These are phyloP conservation scores for Lodderomyces elongisporus DNA, from an alignment of 1,139 yeast species.

Conservation along the genomic window DNA sequence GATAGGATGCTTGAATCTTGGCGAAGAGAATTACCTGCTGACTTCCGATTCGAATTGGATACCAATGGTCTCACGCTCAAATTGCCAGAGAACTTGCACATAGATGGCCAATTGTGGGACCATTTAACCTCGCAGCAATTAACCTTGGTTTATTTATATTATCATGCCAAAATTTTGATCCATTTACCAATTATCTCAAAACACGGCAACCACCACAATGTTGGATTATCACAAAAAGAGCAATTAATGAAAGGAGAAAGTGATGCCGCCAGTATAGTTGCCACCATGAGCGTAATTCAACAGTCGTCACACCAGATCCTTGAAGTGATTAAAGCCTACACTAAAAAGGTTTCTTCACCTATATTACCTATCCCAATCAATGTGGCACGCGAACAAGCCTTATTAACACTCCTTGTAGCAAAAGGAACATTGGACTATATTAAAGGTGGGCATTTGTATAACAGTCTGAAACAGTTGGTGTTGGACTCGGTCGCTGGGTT, in stretches of 20 bases:
- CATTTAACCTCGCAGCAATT: constrained; percentile 47
- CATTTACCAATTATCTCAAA: constrained; percentile 68
- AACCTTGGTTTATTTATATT: constrained; percentile 60
- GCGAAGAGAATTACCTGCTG: constrained; percentile 65
- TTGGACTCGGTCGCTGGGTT: constrained; percentile 45
- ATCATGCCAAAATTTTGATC: constrained; percentile 73
- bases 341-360: constrained; percentile 34
- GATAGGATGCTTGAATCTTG: constrained; percentile 76
- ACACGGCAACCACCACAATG: constrained; percentile 42
- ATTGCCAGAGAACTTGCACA: constrained; percentile 25
- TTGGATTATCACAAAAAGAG: constrained; percentile 41
- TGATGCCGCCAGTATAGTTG: constrained; percentile 24
- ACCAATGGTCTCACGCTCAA: constrained; percentile 53
- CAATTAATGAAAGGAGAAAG: constrained; percentile 25
- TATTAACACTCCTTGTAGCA: constrained; percentile 67
- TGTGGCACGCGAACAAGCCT: constrained; percentile 61
- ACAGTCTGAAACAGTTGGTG: constrained; percentile 57
- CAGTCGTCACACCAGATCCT: constrained; percentile 69
- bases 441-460: constrained; percentile 75
- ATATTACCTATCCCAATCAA: constrained; percentile 66
- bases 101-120: constrained; percentile 20
- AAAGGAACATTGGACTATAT: constrained; percentile 79
- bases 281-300: constrained; percentile 58
- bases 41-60: constrained; percentile 62
- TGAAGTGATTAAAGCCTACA: constrained; percentile 50